Base-by-base conservation (phyloP, 495 filamentous ascomycete genomes). In the Tricharina praecox region DNA sequence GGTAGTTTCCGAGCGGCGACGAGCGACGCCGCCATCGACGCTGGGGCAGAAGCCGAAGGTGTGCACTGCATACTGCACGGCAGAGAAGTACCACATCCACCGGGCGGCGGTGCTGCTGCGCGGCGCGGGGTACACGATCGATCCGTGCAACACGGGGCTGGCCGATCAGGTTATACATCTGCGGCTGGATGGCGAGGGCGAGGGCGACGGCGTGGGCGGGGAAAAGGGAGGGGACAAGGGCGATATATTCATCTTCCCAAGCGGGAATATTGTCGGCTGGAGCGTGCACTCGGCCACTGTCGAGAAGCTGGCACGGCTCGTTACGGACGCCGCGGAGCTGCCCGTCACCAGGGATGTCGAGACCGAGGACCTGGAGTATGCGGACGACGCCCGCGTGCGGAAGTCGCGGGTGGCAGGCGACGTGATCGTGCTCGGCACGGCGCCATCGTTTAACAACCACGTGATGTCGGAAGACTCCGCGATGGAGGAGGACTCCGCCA, bases 241-340 rank as follows among this genome's bases (percentile, higher is more conserved):
- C 10, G 90, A 96, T 61, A 72, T 95, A 11, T 95, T 96, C 53
- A 77, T 97, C n/a, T 97, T 97, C 55, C 85, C 90, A 3, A 93
- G 88, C 0, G 90, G 90, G 2, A 92, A 85, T n/a, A 74, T 95
- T 3, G 90, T 96, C 7, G 74, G 82, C 23, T 97, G 90, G 90
- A 77, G 77, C 4, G 69, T 94, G 2, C 77, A 82, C 0, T 70
- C 82, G 45, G 74, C 76, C 24, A 72, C 82, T 16, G 77, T 80
- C 10, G 74, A 71, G 13, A 74, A 73, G 20, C 65, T 96, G n/a
- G 79, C 87, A 2, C 78, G 78, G 3, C 70, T 70, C 43, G 78
- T 79, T 26, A 65, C 92, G 0, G 76, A 77, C 0, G 85, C 88
- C 0, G 85, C 87, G 3, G 72, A 78, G 47, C 70, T 74, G n/a